phyloP scores from a whole-genome alignment of 73 alveolate species.

The Effrenium voratum region DNA sequence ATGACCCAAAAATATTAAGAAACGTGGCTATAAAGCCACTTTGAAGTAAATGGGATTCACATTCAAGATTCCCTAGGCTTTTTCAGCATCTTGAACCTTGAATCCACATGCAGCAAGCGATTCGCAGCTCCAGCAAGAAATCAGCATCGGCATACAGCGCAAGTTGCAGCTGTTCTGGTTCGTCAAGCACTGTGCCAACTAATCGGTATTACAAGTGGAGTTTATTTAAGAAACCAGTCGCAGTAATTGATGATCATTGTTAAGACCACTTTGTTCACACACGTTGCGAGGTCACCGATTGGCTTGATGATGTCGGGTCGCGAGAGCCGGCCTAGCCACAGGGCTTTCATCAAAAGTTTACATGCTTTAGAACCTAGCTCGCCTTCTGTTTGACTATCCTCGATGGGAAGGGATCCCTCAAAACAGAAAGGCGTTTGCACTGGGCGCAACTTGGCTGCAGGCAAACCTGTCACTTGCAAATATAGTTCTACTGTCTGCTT shows the following conservation, averaged over 20 bases:
- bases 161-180: background rate
- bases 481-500: conserved; percentile 16
- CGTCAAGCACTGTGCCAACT: background rate
- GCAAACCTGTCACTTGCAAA: background rate
- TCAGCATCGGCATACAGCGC: conserved; percentile 5
- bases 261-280: background rate
- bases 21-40: too few species aligned
- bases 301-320: conserved; percentile 50
- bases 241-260: background rate
- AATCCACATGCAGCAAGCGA: too few species aligned
- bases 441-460: background rate
- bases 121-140: background rate
- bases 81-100: too few species aligned
- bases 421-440: background rate
- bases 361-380: conserved; percentile 2
- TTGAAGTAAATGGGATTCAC: too few species aligned
- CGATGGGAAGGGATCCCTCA: background rate
- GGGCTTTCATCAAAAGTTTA: conserved; percentile 6
- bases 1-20: too few species aligned
- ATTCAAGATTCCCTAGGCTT: too few species aligned
- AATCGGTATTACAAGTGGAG: background rate
- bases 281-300: background rate
- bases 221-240: background rate
- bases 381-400: background rate
- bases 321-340: conserved; percentile 41